phyloP scores from a whole-genome alignment of 306 rosid genomes.

The Rosa multiflora region DNA sequence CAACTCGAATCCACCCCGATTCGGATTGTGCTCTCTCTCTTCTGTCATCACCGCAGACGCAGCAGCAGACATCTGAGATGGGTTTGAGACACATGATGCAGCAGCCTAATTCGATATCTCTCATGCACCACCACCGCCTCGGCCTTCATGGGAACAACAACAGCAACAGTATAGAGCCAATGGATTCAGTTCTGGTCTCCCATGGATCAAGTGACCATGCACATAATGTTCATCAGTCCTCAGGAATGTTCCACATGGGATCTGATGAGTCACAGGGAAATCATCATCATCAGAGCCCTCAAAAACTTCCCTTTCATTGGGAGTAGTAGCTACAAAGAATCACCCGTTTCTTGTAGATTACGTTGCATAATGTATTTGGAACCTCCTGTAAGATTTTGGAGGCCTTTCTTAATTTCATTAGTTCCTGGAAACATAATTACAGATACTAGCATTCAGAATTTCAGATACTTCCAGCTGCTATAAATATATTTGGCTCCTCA shows the following conservation, averaged over 20 bases:
- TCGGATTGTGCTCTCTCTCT: slow-evolving; percentile 99
- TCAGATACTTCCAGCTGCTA: background rate
- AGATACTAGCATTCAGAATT: background rate
- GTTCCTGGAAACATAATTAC: slow-evolving; percentile 1
- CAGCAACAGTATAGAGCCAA: slow-evolving; percentile 37
- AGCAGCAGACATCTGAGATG: slow-evolving; percentile 45
- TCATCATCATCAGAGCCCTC: slow-evolving; percentile 38
- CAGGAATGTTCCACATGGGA: slow-evolving; percentile 52
- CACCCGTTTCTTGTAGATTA: background rate
- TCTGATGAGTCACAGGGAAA: slow-evolving; percentile 52
- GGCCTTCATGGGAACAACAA: slow-evolving; percentile 40
- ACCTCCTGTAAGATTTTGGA: slow-evolving; percentile 10
- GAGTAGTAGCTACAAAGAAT: slow-evolving; percentile 26
- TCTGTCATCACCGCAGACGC: slow-evolving; percentile 95
- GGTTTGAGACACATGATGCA: slow-evolving; percentile 55
- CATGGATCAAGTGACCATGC: slow-evolving; percentile 30
- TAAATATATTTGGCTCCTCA: background rate
- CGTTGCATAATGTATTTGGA: slow-evolving; percentile 13
- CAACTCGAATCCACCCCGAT: slow-evolving; percentile 36
- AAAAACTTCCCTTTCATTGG: slow-evolving; percentile 78
- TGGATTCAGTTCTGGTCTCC: slow-evolving; percentile 55
- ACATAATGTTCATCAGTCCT: slow-evolving; percentile 35
- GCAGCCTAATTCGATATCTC: slow-evolving; percentile 43
- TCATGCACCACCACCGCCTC: slow-evolving; percentile 38
- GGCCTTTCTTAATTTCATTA: background rate